These are phyloP conservation scores for Suillus alpinus DNA, from an alignment of 768 basidiomycete species.

Conservation along the genomic window DNA sequence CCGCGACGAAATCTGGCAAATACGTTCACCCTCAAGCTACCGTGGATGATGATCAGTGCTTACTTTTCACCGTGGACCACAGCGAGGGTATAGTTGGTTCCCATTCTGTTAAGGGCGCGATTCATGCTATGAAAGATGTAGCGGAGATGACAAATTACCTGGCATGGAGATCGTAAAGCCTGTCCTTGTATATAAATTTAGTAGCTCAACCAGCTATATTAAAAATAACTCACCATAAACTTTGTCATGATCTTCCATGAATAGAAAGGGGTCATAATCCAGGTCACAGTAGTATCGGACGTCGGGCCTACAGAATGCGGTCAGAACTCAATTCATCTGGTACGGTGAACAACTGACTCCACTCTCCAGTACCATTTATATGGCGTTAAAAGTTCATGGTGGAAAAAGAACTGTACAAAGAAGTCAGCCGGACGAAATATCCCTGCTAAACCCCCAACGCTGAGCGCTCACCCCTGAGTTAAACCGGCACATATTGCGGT, in stretches of 20 bases:
- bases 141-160: not conserved
- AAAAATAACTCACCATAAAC: constrained; percentile 40
- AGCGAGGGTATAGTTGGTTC: constrained; percentile 60
- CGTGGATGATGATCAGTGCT: constrained; percentile 30
- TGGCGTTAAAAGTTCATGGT: constrained; percentile 47
- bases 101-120: constrained; percentile 39
- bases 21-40: constrained; percentile 36
- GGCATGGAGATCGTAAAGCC: constrained; percentile 64
- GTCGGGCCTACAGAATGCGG: constrained; percentile 36
- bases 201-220: not conserved
- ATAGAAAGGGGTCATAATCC: constrained; percentile 49
- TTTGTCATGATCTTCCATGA: constrained; percentile 53
- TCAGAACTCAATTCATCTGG: not conserved
- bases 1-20: constrained; percentile 50
- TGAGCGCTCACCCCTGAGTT: constrained; percentile 55
- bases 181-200: constrained; percentile 13
- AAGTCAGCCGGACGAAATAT: constrained; percentile 7
- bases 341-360: constrained; percentile 36
- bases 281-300: constrained; percentile 56
- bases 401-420: constrained; percentile 48
- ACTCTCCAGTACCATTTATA: constrained; percentile 66
- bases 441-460: not conserved
- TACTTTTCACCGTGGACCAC: constrained; percentile 58
- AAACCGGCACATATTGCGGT: constrained; percentile 78
- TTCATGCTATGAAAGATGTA: not conserved